Evolutionary conservation across 2,329 filamentous ascomycete species (phyloP), one percentile per base, ranked within the genome.

Genomic region (Bipolaris gigantea): DNA sequence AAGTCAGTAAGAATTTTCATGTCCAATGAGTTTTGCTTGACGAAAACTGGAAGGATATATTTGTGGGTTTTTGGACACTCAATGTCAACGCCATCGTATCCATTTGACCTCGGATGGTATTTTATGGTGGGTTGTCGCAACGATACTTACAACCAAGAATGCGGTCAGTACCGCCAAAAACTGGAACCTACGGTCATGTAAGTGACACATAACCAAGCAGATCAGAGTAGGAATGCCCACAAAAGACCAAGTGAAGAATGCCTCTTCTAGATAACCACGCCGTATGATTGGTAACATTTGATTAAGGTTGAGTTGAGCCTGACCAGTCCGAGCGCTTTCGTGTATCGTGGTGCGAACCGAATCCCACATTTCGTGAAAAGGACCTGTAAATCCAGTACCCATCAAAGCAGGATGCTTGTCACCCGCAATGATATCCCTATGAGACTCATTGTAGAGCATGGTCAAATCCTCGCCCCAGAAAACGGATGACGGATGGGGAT

Each of bases 231-330:
- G 15, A 15, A 8, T 44, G 11, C 45, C 49, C 13, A 53, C 69
- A 19, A 77, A 72, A 18, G 74, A 77, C 76, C 75, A 78, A n/a
- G 75, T 74, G 48, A 76, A 76, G 51, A 77, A 79, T 0, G 67
- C 62, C 39, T 72, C 70, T 45, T 72, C 69, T 3, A 70, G 45
- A 39, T 69, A 67, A 7, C 59, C 61, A 56, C 65, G 62, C 50
- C 71, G 46, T 27, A 71, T 59, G 18, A 73, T 69, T 5, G 65
- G 65, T 11, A 73, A 44, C 18, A 53, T 54, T 27, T 72, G 69
- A 35, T 73, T 71, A 35, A 71, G 61, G 23, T 55, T 65, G 10
- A 69, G 63, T 21, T 65, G 50, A 39, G 63, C 65, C 7, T 64
- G 52, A 9, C 71, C 70, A 4, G 67, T 70, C 32, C 64, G 56